phyloP scores from a whole-genome alignment of 2,329 filamentous ascomycete genomes.

The Aspergillus fructus region DNA sequence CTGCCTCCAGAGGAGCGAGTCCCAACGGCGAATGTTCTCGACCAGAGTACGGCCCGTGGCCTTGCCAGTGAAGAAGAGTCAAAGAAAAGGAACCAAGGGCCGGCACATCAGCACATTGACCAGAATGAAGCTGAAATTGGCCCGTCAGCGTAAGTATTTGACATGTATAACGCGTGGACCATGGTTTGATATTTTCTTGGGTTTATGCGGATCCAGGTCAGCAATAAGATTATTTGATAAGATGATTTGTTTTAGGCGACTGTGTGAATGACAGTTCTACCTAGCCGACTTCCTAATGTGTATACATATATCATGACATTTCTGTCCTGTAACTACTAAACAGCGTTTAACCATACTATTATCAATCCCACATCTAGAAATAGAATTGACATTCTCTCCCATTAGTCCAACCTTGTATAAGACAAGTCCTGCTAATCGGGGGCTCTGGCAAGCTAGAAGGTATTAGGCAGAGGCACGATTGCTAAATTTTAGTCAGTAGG shows the following conservation, averaged over 20 bases:
- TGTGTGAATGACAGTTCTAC: not conserved
- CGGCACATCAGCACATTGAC: conserved; percentile 24
- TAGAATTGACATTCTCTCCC: no score
- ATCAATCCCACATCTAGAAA: no score
- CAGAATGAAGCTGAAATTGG: conserved; percentile 10
- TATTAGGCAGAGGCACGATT: no score
- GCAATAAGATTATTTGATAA: not conserved
- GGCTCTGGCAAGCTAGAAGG: no score
- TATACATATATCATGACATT: not conserved
- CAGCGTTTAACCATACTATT: no score
- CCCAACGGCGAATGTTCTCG: conserved; percentile 19
- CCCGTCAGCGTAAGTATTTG: not conserved
- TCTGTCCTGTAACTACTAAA: no score
- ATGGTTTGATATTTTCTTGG: not conserved
- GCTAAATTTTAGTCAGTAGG: no score
- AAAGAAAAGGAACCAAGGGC: conserved; percentile 12
- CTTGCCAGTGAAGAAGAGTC: conserved; percentile 18
- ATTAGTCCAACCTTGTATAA: no score
- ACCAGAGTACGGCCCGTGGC: conserved; percentile 20
- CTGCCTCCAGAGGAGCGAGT: conserved; percentile 25
- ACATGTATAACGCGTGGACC: not conserved
- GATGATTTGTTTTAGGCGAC: not conserved
- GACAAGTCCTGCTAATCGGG: no score
- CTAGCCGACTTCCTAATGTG: no score
- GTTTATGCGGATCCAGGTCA: not conserved